phyloP scores from a whole-genome alignment of 768 basidiomycete genomes.

The Tulasnella sp. region DNA sequence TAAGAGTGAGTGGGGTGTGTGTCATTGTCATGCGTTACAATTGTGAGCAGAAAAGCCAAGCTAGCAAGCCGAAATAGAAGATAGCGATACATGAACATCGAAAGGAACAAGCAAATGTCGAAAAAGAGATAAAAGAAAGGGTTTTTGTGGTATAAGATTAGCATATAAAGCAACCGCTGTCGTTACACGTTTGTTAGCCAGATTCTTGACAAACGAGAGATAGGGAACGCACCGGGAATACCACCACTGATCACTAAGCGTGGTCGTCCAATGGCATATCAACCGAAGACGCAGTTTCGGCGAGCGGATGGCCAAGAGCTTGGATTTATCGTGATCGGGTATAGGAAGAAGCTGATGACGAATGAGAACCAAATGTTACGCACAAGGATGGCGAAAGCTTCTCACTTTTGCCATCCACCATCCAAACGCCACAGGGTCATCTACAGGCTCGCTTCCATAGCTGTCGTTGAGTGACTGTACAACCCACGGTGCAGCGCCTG shows the following conservation, averaged over 20 bases:
- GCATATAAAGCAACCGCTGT: conserved; percentile 9
- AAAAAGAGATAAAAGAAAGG: too few species aligned
- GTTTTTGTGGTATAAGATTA: neutral
- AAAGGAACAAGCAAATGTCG: too few species aligned
- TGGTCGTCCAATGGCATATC: conserved; percentile 7
- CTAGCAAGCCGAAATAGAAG: too few species aligned
- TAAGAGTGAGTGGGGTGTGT: too few species aligned
- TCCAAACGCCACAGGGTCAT: neutral
- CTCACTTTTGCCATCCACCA: conserved; percentile 11
- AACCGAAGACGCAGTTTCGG: conserved; percentile 6
- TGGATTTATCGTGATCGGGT: conserved; percentile 7
- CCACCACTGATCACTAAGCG: conserved; percentile 9
- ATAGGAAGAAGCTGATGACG: conserved; percentile 6
- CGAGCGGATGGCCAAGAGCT: conserved; percentile 7
- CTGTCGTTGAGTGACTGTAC: conserved; percentile 2
- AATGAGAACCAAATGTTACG: neutral
- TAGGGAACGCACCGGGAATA: neutral
- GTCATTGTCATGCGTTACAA: too few species aligned
- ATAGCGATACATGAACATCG: too few species aligned
- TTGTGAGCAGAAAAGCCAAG: too few species aligned
- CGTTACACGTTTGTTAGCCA: neutral
- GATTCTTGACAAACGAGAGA: neutral
- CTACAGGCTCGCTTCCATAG: neutral
- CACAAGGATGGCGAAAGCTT: neutral
- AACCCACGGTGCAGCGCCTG: conserved; percentile 2